Evolutionary conservation across 805 yeast species (phyloP).

Genomic region (Ogataea siamensis): DNA sequence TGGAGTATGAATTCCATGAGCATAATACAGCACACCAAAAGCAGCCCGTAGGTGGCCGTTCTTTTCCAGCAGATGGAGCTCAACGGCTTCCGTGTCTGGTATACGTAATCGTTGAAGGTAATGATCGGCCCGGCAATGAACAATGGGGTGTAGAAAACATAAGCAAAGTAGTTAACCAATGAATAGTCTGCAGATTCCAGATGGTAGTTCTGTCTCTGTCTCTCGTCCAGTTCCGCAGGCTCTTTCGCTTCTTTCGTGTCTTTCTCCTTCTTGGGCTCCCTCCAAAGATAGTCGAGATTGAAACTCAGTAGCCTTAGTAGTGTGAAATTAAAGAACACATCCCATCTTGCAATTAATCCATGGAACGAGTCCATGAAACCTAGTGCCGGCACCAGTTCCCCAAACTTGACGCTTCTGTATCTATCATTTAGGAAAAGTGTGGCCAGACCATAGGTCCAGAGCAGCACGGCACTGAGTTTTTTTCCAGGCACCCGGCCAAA

Average conservation of each 20-base stretch:
- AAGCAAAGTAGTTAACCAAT: constrained; percentile 67
- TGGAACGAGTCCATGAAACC: constrained; percentile 59
- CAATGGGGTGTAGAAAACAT: constrained; percentile 80
- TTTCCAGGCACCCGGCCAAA: constrained; percentile 41
- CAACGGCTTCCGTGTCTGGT: constrained; percentile 61
- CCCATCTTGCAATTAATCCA: constrained; percentile 91
- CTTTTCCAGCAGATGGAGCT: constrained; percentile 58
- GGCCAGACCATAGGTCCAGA: constrained; percentile 82
- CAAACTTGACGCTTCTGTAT: constrained; percentile 53
- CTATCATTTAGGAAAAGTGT: constrained; percentile 76
- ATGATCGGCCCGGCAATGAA: constrained; percentile 94
- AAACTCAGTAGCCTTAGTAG: constrained; percentile 80
- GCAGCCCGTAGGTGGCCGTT: constrained; percentile 56
- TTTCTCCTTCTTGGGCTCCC: constrained; percentile 35
- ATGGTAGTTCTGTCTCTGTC: constrained; percentile 63
- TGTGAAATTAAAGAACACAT: constrained; percentile 90
- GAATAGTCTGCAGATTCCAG: constrained; percentile 60
- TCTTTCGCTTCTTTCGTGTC: constrained; percentile 18
- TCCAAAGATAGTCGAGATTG: constrained; percentile 64
- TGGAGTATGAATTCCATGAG: constrained; percentile 90
- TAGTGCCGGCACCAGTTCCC: constrained; percentile 40
- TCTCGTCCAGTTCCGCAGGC: constrained; percentile 43
- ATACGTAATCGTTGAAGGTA: constrained; percentile 86
- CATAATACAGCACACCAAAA: constrained; percentile 71
- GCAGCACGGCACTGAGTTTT: constrained; percentile 39